Conservation (phyloP, 306 rosid species). For the Inga leiocalycina region DNA sequence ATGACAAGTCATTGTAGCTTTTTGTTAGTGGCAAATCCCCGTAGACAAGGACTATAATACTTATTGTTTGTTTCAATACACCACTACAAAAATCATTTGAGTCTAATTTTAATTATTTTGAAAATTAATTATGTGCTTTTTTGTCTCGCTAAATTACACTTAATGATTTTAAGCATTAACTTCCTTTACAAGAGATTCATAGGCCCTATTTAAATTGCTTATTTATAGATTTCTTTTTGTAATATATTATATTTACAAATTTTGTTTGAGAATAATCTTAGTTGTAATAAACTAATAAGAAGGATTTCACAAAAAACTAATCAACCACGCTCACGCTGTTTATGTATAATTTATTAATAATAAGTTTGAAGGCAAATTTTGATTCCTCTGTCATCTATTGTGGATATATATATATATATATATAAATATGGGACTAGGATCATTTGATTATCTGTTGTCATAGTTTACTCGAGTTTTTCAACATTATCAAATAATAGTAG, state of each 20-base stretch:
- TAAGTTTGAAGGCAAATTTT: too few relatives aligned
- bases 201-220: not conserved
- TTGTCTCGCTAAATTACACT: not conserved
- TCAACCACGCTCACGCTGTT: too few relatives aligned
- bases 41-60: not conserved
- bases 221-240: not conserved
- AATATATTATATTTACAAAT: not conserved
- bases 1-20: not conserved
- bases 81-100: not conserved
- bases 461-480: too few relatives aligned
- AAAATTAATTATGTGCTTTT: not conserved
- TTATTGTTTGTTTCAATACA: not conserved
- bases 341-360: too few relatives aligned
- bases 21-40: slow-evolving; percentile 7
- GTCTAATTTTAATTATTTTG: not conserved
- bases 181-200: not conserved
- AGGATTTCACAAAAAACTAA: not conserved
- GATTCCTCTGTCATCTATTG: too few relatives aligned
- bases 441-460: too few relatives aligned
- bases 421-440: too few relatives aligned
- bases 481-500: too few relatives aligned
- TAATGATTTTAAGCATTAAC: not conserved
- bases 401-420: too few relatives aligned
- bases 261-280: not conserved
- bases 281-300: not conserved